Base-by-base conservation (phyloP, 1,284 basidiomycete species). In the Trametes pubescens region DNA sequence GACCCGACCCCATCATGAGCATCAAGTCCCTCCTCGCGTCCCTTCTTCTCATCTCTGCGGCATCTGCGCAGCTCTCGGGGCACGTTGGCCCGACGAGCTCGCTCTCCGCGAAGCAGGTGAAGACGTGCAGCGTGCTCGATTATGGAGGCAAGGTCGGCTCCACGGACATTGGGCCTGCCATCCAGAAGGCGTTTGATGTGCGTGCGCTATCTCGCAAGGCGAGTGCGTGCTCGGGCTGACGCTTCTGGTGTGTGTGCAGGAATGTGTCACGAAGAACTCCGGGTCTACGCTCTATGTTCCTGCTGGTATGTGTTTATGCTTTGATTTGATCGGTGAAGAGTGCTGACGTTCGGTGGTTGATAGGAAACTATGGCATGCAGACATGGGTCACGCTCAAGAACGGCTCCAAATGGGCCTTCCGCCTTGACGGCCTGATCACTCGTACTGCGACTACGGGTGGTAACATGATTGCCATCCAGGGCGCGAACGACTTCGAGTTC, bases 401-500 rank as follows among this genome's bases (percentile, higher is more conserved):
- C 6, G 76, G 71, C 4, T 70, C 69, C 8, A 70, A 76, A 44
- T 78, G 76, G 76, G 76, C 76, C 0, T 73, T 78, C 67, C 72
- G 74, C 47, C 67, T 78, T 18, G 76, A 78, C 52, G 76, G 76
- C 8, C 51, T 76, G 13, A 77, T 78, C 43, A 75, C 74, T n/a
- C 73, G 75, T 18, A 67, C 75, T 22, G 75, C 73, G 1, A 75
- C 75, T 1, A 74, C 74, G 5, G 65, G 66, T 13, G 76, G 75
- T 5, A 72, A 77, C 62, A 77, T 77, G 76, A 73, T 77, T 26
- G 69, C 66, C 29, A 70, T 77, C 24, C 57, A 74, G 54, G 75
- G 76, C 48, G 76, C 77, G 26, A 70, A 75, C 52, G 76, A 79
- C 69, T 77, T 79, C 61, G 78, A 79, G 65, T 71, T 79, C 57